These are phyloP conservation scores for Cadophora gregata DNA, from an alignment of 2,329 filamentous ascomycete species.

Conservation along the genomic window DNA sequence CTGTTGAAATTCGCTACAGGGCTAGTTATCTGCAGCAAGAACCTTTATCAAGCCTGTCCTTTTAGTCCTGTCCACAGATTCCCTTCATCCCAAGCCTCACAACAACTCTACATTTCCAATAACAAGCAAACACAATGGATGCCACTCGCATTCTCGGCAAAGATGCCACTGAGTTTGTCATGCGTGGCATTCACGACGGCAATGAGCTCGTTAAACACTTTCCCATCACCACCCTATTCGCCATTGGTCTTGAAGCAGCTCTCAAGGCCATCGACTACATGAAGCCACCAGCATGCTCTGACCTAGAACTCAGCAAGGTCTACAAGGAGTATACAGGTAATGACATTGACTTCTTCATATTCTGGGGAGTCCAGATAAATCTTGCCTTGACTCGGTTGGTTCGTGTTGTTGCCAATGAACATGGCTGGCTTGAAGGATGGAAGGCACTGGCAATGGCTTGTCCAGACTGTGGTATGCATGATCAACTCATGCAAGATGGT, in stretches of 20 bases:
- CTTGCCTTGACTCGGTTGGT: background rate
- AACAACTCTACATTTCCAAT: background rate
- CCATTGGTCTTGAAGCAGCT: background rate
- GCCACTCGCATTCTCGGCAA: background rate
- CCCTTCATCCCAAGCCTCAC: background rate
- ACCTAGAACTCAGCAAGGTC: background rate
- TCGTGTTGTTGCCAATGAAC: background rate
- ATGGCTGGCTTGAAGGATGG: background rate
- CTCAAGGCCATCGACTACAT: background rate
- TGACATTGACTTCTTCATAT: background rate
- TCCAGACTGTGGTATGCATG: constrained; percentile 5
- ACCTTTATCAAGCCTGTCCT: too few relatives aligned
- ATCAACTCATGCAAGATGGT: constrained; percentile 3
- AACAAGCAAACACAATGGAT: background rate
- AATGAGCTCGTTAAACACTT: background rate
- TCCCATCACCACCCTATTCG: background rate
- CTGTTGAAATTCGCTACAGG: too few relatives aligned
- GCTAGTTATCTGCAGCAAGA: too few relatives aligned
- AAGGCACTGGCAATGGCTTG: background rate
- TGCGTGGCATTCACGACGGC: background rate
- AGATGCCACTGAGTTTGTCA: background rate
- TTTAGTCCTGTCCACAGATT: too few relatives aligned
- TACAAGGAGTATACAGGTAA: background rate
- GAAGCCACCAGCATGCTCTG: background rate
- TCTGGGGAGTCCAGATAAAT: background rate